These are phyloP conservation scores for Citrus sp. DNA, from an alignment of 345 rosid species.

Conservation along the genomic window DNA sequence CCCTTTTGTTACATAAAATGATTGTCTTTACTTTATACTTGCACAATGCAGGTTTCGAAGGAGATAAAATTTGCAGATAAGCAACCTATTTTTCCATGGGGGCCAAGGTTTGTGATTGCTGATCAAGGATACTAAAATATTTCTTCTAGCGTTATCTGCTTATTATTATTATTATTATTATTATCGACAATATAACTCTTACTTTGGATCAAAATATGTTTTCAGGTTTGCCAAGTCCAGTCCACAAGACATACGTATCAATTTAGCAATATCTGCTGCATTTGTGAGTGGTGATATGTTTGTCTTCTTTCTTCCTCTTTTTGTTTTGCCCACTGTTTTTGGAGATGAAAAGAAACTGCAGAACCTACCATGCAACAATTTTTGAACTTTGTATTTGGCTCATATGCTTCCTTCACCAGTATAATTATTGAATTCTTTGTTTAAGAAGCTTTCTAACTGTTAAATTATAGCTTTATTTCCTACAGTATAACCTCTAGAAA, in stretches of 20 bases:
- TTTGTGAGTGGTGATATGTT: slow-evolving; percentile 65
- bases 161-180: neutral
- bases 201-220: slow-evolving; percentile 8
- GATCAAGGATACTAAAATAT: neutral
- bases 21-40: slow-evolving; percentile 14
- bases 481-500: too few relatives aligned
- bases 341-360: neutral
- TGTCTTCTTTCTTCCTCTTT: slow-evolving; percentile 1
- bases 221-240: slow-evolving; percentile 77
- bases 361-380: neutral
- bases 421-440: neutral
- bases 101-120: slow-evolving; percentile 66
- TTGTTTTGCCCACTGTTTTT: neutral
- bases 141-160: neutral
- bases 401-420: neutral
- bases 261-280: slow-evolving; percentile 80
- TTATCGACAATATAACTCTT: neutral
- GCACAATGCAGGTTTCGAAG: slow-evolving; percentile 74
- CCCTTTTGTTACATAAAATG: slow-evolving; percentile 4
- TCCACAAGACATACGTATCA: slow-evolving; percentile 60
- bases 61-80: slow-evolving; percentile 97
- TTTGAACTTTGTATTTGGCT: neutral
- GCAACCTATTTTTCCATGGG: slow-evolving; percentile 96
- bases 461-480: neutral
- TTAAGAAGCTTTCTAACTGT: neutral